phyloP scores from a whole-genome alignment of 2,329 filamentous ascomycete genomes.

The Aspergillus hortae region DNA sequence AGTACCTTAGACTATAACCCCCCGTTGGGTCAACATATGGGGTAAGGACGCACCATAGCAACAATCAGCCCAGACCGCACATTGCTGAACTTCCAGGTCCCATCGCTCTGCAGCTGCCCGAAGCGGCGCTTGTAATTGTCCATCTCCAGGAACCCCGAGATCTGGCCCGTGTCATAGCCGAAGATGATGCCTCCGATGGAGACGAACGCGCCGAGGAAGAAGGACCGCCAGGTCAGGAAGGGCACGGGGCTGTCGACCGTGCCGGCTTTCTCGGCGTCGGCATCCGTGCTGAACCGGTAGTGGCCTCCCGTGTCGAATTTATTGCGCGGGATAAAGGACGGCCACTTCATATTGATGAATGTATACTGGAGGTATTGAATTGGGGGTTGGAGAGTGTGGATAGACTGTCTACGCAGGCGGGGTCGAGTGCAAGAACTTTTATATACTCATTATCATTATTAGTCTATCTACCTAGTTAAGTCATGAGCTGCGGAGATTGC shows the following conservation, averaged over 20 bases:
- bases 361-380: neutral
- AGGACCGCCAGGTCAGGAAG: slow-evolving; percentile 34
- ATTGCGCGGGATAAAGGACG: slow-evolving; percentile 6
- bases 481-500: neutral
- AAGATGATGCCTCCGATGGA: slow-evolving; percentile 44
- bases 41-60: slow-evolving; percentile 29
- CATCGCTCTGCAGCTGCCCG: slow-evolving; percentile 26
- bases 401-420: neutral
- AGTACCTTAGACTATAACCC: neutral
- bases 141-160: slow-evolving; percentile 43
- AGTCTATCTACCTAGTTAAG: neutral
- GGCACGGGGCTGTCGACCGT: slow-evolving; percentile 28
- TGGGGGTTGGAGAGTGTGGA: too few species aligned
- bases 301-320: slow-evolving; percentile 1
- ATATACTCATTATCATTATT: neutral
- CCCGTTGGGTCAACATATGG: too few species aligned
- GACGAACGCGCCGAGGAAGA: slow-evolving; percentile 40
- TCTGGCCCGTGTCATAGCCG: slow-evolving; percentile 43
- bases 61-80: slow-evolving; percentile 40
- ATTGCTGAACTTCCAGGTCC: slow-evolving; percentile 32
- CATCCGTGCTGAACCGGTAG: slow-evolving; percentile 1
- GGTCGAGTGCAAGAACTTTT: neutral
- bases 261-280: slow-evolving; percentile 17
- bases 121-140: slow-evolving; percentile 36
- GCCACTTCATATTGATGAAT: slow-evolving; percentile 2